Evolutionary conservation across 352 stramenopile genomes (phyloP), one percentile per base, ranked within the genome.

Genomic region (Poterioochromonas sp.): DNA sequence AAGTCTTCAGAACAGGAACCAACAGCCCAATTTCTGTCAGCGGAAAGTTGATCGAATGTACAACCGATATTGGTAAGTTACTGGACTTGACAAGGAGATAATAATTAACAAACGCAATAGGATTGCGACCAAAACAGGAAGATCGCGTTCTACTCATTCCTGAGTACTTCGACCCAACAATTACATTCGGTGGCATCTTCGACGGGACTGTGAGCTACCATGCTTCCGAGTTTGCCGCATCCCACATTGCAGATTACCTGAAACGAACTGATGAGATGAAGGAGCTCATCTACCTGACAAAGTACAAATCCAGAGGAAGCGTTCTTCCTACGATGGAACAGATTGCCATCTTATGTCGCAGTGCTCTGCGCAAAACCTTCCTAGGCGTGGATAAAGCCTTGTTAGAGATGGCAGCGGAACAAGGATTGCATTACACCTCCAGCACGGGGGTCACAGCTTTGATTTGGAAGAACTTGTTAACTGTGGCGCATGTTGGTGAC

Each of bases 401-500:
- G 76, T 35, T 81, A 0, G 74, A 5, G 37, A 41, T 63, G 34
- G 40, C 3, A 5, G 37, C 43, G 11, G 68, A 80, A 18, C 65
- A 81, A 2, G 11, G 15, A 26, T 70, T 78, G 18, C 53, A 80
- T 51, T 81, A 81, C 64, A 26, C 40, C 26, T 80, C 73, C 11
- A 76, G 11, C 63, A 81, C 78, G 5, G 76, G 58, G n/a, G 78
- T 80, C 32, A 44, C 37, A 22, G 78, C 76, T 35, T 54, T 81
- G 0, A 8, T 81, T 5, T 81, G 53, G 40, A 79, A 51, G 20
- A 44, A 80, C 26, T 26, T 81, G 20, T 29, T 81, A 37, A 81
- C 73, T n/a, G 32, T 81, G 0, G 78, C 51, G 0, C 73, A 81
- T 51, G 29, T 81, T 18, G 78, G 78, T 12, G 78, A 81, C 35